Base-by-base conservation (phyloP, 2,329 filamentous ascomycete species). In the Tolypocladium pustulatum region DNA sequence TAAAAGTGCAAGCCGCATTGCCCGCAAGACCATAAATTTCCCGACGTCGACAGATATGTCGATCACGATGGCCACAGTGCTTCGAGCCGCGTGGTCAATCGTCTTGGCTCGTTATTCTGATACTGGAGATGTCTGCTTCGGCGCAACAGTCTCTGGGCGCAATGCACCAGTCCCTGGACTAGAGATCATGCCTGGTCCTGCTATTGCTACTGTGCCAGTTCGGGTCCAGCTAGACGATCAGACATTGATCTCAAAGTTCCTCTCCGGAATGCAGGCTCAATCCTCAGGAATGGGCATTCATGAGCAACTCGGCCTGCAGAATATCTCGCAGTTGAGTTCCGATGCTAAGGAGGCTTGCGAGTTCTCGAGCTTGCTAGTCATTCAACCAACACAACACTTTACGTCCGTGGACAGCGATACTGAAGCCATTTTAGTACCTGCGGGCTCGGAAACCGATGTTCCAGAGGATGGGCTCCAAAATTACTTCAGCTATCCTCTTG, bases 241-340 rank as follows among this genome's bases (percentile, higher is more conserved):
- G n/a, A 53, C 61, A 32, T 40, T 53, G 20, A 60, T 64, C 9
- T 38, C 58, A 13, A 43, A 64, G 10, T 62, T 61, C 5, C 59
- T 68, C 4, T 54, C 55, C 13, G 15, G 52, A 2, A 54, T 68
- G 0, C 66, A 67, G 52, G 53, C 60, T 10, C 60, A 65, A 20
- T 55, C 61, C 4, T 38, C 51, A 1, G 56, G 60, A 3, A 65
- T 65, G 60, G 59, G 64, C 2, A 37, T 58, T 0, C 61, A 34
- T 40, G 61, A 63, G 51, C 61, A 63, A 25, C 59, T 38, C 30
- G 60, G 61, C 3, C 54, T 60, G 38, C 60, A 61, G 15, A 61
- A 60, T 53, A 63, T 63, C 13, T 41, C 40, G 37, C 43, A 56
- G 30, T 17, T 56, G 25, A 30, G 57, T 53, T 57, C 65, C 40